Conservation (phyloP, 140 eudicot genomes). For the Anethum foeniculum region DNA sequence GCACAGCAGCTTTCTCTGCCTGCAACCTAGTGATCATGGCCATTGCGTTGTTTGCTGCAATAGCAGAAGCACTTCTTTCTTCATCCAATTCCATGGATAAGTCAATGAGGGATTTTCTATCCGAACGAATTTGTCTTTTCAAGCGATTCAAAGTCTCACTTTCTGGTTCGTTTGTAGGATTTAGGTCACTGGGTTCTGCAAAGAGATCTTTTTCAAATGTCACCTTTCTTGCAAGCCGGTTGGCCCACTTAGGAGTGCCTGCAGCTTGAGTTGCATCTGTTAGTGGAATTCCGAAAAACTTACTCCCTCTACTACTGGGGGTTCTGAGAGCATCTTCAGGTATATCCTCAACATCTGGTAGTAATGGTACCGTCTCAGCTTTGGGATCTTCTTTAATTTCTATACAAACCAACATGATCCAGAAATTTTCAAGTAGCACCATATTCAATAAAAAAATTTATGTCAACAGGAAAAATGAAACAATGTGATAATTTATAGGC, state of each 20-base stretch:
- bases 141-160: slow-evolving; percentile 44
- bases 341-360: slow-evolving; percentile 46
- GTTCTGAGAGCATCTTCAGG: slow-evolving; percentile 43
- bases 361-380: slow-evolving; percentile 26
- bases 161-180: slow-evolving; percentile 26
- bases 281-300: slow-evolving; percentile 54
- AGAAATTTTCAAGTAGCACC: neutral
- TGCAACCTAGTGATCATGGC: slow-evolving; percentile 94
- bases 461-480: neutral
- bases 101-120: slow-evolving; percentile 45
- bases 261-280: slow-evolving; percentile 37
- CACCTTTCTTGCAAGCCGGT: slow-evolving; percentile 30
- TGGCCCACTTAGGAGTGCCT: slow-evolving; percentile 45
- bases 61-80: slow-evolving; percentile 85
- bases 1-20: slow-evolving; percentile 87
- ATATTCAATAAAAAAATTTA: neutral
- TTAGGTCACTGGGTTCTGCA: slow-evolving; percentile 13
- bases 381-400: slow-evolving; percentile 40
- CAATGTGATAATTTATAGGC: neutral
- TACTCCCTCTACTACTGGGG: slow-evolving; percentile 46
- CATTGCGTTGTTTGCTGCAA: slow-evolving; percentile 98
- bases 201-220: slow-evolving; percentile 32
- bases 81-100: slow-evolving; percentile 77
- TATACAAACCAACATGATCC: slow-evolving; percentile 12
- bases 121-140: slow-evolving; percentile 51